Evolutionary conservation across 2,329 filamentous ascomycete species (phyloP).

Genomic region (Exophiala spinifera): DNA sequence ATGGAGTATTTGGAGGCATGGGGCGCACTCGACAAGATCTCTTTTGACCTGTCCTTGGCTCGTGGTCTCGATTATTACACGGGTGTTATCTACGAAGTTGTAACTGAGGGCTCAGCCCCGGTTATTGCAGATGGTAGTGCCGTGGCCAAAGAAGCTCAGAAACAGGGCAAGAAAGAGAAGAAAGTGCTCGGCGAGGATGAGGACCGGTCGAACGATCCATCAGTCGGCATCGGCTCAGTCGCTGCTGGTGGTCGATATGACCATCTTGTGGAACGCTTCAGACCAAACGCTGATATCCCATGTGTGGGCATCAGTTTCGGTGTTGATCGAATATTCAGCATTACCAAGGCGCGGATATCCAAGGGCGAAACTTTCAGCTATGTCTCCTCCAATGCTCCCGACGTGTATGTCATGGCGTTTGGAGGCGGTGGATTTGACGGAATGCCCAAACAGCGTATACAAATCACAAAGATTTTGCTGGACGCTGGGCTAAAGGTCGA

Average conservation of each 20-base stretch:
- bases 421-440: constrained; percentile 81
- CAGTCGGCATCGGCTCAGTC: constrained; percentile 78
- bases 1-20: constrained; percentile 81
- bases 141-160: constrained; percentile 43
- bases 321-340: constrained; percentile 91
- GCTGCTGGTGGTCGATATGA: constrained; percentile 91
- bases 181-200: constrained; percentile 57
- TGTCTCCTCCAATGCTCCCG: constrained; percentile 50
- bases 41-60: constrained; percentile 85
- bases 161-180: constrained; percentile 52
- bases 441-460: constrained; percentile 78
- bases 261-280: constrained; percentile 91
- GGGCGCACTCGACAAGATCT: constrained; percentile 68
- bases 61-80: constrained; percentile 93
- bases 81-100: constrained; percentile 83
- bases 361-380: constrained; percentile 54
- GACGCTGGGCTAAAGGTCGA: constrained; percentile 88
- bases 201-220: constrained; percentile 74
- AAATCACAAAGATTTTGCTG: constrained; percentile 73
- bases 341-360: constrained; percentile 74
- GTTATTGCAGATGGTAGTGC: constrained; percentile 35
- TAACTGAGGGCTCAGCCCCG: constrained; percentile 74
- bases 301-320: constrained; percentile 91
- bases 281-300: constrained; percentile 78
- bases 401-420: constrained; percentile 94